These are phyloP conservation scores for Lecanicillium sp. DNA, from an alignment of 2,329 filamentous ascomycete genomes.

Conservation along the genomic window DNA sequence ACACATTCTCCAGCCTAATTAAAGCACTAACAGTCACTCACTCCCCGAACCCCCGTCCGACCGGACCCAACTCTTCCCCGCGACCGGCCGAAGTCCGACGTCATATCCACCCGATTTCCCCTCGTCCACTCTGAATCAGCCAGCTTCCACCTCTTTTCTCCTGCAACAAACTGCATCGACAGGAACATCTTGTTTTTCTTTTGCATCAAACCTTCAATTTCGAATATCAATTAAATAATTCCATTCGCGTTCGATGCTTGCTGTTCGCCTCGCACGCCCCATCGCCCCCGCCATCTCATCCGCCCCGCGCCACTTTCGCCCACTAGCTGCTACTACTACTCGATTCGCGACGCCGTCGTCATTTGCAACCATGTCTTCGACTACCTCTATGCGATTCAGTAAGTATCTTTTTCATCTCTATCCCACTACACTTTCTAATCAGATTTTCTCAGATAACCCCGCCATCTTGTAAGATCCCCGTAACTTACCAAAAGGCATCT, in stretches of 20 bases:
- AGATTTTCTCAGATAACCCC: conserved; percentile 30
- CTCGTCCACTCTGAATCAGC: too few species aligned
- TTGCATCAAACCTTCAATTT: too few species aligned
- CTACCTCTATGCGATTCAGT: conserved; percentile 24
- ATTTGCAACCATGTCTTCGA: conserved; percentile 13
- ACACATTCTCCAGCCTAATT: too few species aligned
- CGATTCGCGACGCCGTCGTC: not conserved
- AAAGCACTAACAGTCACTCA: too few species aligned
- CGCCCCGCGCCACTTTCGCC: not conserved
- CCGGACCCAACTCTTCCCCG: not conserved
- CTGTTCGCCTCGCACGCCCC: not conserved
- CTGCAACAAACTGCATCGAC: too few species aligned
- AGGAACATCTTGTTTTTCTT: too few species aligned
- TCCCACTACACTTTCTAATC: not conserved
- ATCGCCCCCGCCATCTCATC: not conserved
- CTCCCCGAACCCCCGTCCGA: not conserved
- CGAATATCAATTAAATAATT: too few species aligned
- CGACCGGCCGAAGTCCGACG: too few species aligned
- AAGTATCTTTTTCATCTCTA: conserved; percentile 11
- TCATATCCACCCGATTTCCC: too few species aligned
- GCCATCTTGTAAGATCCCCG: conserved; percentile 38
- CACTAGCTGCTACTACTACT: not conserved
- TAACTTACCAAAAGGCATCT: too few species aligned
- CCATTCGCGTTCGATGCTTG: too few species aligned
- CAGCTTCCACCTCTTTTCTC: too few species aligned